These are phyloP conservation scores for Saccharomyces paradoxus DNA, from an alignment of 805 yeast genomes.

Conservation along the genomic window DNA sequence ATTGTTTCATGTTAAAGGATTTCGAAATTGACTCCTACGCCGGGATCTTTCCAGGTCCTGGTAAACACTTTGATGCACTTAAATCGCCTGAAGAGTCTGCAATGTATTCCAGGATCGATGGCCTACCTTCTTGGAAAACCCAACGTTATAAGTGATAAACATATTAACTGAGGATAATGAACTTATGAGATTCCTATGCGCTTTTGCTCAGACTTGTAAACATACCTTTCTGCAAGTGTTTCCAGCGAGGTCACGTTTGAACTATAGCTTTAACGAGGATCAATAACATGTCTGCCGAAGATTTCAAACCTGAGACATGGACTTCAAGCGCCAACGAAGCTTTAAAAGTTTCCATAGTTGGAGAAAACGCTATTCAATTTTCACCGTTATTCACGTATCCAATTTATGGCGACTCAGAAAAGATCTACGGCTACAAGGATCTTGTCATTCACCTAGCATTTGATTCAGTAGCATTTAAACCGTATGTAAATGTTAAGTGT, in stretches of 20 bases:
- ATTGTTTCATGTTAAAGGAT: conserved; percentile 30
- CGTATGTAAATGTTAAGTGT: conserved; percentile 58
- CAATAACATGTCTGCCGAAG: conserved; percentile 17
- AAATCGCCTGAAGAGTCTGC: not conserved
- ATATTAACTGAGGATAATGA: not conserved
- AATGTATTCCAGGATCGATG: not conserved
- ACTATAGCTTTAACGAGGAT: not conserved
- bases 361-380: conserved; percentile 52
- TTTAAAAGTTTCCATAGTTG: conserved; percentile 51
- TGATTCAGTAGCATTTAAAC: conserved; percentile 65
- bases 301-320: conserved; percentile 63
- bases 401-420: conserved; percentile 85
- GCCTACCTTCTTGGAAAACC: no score
- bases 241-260: not conserved
- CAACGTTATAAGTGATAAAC: not conserved
- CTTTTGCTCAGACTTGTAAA: no score
- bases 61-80: not conserved
- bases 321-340: conserved; percentile 65
- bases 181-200: not conserved
- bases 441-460: conserved; percentile 59
- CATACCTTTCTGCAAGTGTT: not conserved
- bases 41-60: not conserved
- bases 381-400: conserved; percentile 84
- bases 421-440: conserved; percentile 74
- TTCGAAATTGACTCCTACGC: no score